Conservation (phyloP, 371 early-diverging fungal species). For the Dichotomocladium elegans region DNA sequence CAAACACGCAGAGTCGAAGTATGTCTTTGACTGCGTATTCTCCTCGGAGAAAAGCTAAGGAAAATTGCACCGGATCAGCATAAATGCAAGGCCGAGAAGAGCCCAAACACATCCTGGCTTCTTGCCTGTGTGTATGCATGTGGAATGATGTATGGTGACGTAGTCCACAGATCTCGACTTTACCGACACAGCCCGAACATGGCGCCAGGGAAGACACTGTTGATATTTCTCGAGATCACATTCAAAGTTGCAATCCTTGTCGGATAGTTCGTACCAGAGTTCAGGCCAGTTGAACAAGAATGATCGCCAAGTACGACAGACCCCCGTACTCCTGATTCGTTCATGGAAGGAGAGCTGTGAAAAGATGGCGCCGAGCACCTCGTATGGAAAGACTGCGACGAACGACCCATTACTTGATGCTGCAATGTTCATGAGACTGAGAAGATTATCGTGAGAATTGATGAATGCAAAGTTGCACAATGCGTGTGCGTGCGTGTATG, state of each 20-base stretch:
- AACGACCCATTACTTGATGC: slow-evolving; percentile 2
- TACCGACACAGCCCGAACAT: background rate
- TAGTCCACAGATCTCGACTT: background rate
- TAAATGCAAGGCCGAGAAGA: too few relatives aligned
- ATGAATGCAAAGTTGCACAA: too few relatives aligned
- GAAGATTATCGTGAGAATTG: too few relatives aligned
- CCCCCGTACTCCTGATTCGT: background rate
- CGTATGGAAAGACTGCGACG: background rate
- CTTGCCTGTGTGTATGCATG: background rate
- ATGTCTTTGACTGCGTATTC: background rate
- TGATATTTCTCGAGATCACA: background rate
- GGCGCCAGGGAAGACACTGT: background rate
- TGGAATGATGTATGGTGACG: background rate
- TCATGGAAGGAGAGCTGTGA: background rate
- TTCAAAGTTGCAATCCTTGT: background rate
- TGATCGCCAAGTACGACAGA: slow-evolving; percentile 1
- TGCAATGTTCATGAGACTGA: too few relatives aligned
- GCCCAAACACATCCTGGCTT: background rate
- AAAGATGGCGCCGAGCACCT: slow-evolving; percentile 2
- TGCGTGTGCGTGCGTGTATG: too few relatives aligned
- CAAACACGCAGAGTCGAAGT: background rate
- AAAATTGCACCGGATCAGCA: too few relatives aligned
- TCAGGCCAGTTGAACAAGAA: slow-evolving; percentile 1
- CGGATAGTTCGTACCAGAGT: slow-evolving; percentile 1
- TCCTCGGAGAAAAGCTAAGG: background rate